phyloP scores from a whole-genome alignment of 139 green algal genomes.

The Nannochloris sp. region DNA sequence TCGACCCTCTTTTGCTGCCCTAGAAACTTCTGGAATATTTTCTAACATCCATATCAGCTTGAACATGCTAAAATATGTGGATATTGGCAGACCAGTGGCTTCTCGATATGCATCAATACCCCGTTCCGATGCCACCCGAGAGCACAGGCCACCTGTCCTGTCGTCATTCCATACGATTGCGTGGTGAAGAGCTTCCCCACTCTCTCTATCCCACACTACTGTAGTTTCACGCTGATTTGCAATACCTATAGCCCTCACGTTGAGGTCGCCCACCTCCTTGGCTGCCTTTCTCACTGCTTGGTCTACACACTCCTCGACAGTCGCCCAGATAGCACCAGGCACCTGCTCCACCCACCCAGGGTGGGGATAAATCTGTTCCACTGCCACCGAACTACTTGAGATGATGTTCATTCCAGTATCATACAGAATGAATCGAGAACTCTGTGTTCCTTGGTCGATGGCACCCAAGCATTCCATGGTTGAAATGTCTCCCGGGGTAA shows the following conservation, averaged over 20 bases:
- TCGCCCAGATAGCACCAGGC: slow-evolving; percentile 67
- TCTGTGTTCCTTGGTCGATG: slow-evolving; percentile 91
- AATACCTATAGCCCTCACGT: slow-evolving; percentile 65
- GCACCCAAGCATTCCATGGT: slow-evolving; percentile 38
- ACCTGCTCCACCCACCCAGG: slow-evolving; percentile 93
- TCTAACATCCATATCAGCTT: slow-evolving; percentile 92
- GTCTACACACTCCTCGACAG: slow-evolving; percentile 52
- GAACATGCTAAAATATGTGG: slow-evolving; percentile 90
- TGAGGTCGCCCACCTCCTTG: neutral
- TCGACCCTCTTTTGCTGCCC: slow-evolving; percentile 30
- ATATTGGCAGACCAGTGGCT: slow-evolving; percentile 83
- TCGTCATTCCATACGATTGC: slow-evolving; percentile 94
- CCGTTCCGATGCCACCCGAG: slow-evolving; percentile 20
- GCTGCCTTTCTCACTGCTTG: slow-evolving; percentile 36
- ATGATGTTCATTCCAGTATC: slow-evolving; percentile 42
- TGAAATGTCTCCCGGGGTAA: too few relatives aligned
- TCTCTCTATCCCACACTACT: slow-evolving; percentile 73
- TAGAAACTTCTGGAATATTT: slow-evolving; percentile 62
- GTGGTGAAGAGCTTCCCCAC: slow-evolving; percentile 77
- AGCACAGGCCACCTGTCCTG: slow-evolving; percentile 58
- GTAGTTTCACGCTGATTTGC: slow-evolving; percentile 94
- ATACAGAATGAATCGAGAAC: slow-evolving; percentile 79
- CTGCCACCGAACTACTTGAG: slow-evolving; percentile 54
- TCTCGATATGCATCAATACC: slow-evolving; percentile 27
- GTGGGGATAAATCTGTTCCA: slow-evolving; percentile 61